phyloP scores from a whole-genome alignment of 169 alveolate species.

The Cryptosporidium meleagridis region DNA sequence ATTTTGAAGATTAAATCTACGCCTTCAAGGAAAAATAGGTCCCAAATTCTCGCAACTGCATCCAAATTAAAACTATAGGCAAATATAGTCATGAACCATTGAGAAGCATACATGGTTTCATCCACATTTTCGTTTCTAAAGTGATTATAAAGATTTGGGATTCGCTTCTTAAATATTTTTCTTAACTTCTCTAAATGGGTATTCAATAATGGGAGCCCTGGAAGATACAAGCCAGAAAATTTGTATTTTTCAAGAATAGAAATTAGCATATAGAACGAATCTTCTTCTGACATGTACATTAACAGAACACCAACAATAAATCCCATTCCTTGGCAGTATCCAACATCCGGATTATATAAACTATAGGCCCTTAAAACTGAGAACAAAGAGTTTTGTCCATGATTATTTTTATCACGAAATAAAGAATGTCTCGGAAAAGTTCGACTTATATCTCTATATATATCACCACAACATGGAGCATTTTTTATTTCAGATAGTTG shows the following conservation, averaged over 20 bases:
- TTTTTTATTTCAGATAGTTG: slow-evolving; percentile 77
- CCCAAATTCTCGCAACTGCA: slow-evolving; percentile 88
- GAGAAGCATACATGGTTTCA: slow-evolving; percentile 92
- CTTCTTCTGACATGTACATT: slow-evolving; percentile 92
- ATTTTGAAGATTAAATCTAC: slow-evolving; percentile 86
- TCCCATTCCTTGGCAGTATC: slow-evolving; percentile 92
- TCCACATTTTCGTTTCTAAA: slow-evolving; percentile 83
- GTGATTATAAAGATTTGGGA: slow-evolving; percentile 83
- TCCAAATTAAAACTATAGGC: slow-evolving; percentile 84
- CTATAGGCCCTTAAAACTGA: slow-evolving; percentile 90
- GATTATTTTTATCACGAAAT: slow-evolving; percentile 89
- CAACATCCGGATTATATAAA: slow-evolving; percentile 88
- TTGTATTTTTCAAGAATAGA: slow-evolving; percentile 87
- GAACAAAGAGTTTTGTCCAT: slow-evolving; percentile 91
- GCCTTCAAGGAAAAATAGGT: slow-evolving; percentile 89
- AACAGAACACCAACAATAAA: slow-evolving; percentile 91
- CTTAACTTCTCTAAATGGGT: slow-evolving; percentile 88
- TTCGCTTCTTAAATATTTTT: slow-evolving; percentile 83
- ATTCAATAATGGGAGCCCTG: slow-evolving; percentile 91
- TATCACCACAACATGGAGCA: slow-evolving; percentile 85
- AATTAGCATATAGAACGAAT: slow-evolving; percentile 89
- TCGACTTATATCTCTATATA: slow-evolving; percentile 91
- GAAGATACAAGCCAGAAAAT: slow-evolving; percentile 86
- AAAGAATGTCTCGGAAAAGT: slow-evolving; percentile 92
- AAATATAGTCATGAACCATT: slow-evolving; percentile 94